phyloP scores from a whole-genome alignment of 495 filamentous ascomycete genomes.

The Rostrohypoxylon terebratum region DNA sequence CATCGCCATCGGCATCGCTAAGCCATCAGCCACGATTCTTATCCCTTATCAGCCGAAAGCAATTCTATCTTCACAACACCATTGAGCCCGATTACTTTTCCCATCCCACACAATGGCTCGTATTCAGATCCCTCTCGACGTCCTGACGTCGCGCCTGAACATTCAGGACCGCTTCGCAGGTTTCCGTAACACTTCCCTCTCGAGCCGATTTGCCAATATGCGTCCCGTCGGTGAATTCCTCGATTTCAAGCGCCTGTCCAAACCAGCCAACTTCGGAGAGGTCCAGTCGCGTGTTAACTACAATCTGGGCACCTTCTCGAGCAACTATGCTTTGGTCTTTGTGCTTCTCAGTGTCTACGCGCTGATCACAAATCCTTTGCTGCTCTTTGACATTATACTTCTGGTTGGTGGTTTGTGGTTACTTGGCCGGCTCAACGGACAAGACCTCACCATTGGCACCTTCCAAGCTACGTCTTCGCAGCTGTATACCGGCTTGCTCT shows the following conservation, averaged over 20 bases:
- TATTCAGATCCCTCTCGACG: conserved; percentile 90
- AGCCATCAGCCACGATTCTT: conserved; percentile 2
- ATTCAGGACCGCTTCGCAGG: conserved; percentile 78
- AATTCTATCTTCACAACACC: conserved; percentile 3
- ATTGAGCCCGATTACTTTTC: conserved; percentile 3
- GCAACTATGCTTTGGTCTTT: conserved; percentile 96
- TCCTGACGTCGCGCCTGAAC: conserved; percentile 89
- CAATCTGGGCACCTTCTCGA: conserved; percentile 96
- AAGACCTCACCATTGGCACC: conserved; percentile 86
- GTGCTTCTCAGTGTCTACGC: conserved; percentile 96
- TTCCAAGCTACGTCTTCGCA: conserved; percentile 88
- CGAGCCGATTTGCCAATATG: conserved; percentile 89
- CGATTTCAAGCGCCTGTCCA: conserved; percentile 93
- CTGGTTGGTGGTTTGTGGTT: conserved; percentile 87
- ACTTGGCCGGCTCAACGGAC: conserved; percentile 87
- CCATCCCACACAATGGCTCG: conserved; percentile 73
- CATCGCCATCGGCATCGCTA: not conserved
- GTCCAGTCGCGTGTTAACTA: conserved; percentile 95
- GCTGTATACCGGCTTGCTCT: conserved; percentile 88
- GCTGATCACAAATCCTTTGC: conserved; percentile 80
- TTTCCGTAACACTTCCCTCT: conserved; percentile 79
- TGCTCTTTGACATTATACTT: conserved; percentile 92
- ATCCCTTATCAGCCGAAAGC: not conserved
- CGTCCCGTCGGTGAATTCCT: conserved; percentile 93
- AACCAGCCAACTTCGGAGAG: conserved; percentile 90